Conservation (phyloP, 768 basidiomycete species). For the Tylopilus rubrobrunneus region DNA sequence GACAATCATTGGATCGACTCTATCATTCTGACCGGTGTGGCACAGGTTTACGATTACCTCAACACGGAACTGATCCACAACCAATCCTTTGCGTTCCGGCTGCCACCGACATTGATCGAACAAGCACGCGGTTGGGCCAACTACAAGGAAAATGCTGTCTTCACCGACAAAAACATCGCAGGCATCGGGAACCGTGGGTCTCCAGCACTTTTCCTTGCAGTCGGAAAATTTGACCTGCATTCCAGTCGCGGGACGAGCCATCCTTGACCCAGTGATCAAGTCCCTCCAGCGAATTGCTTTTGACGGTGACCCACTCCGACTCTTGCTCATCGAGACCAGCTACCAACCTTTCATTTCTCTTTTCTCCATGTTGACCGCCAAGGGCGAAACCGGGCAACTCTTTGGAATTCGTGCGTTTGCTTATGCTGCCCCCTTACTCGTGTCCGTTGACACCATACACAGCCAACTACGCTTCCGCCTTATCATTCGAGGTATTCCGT, state of each 20-base stretch:
- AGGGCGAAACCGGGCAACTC: conserved; percentile 48
- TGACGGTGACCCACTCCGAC: conserved; percentile 71
- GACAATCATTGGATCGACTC: neutral
- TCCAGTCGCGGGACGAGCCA: conserved; percentile 75
- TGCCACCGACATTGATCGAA: conserved; percentile 68
- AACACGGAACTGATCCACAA: conserved; percentile 78
- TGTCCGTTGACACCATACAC: neutral
- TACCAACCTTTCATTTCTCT: conserved; percentile 88
- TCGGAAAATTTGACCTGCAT: neutral
- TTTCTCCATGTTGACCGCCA: conserved; percentile 68
- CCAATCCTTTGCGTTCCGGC: conserved; percentile 72
- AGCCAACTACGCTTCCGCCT: conserved; percentile 72
- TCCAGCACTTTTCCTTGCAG: neutral
- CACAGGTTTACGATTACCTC: conserved; percentile 72
- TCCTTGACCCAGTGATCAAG: conserved; percentile 65
- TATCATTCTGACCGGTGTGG: conserved; percentile 12
- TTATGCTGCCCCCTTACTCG: neutral
- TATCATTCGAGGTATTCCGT: conserved; percentile 72
- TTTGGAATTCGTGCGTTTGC: conserved; percentile 59
- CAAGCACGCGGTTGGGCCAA: conserved; percentile 70
- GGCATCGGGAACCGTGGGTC: conserved; percentile 75
- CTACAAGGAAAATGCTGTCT: conserved; percentile 75
- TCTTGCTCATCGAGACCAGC: conserved; percentile 72
- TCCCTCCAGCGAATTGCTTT: conserved; percentile 76
- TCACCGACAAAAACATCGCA: conserved; percentile 55